Conservation (phyloP, 192 early-diverging fungal species). For the Backusella australiensis region DNA sequence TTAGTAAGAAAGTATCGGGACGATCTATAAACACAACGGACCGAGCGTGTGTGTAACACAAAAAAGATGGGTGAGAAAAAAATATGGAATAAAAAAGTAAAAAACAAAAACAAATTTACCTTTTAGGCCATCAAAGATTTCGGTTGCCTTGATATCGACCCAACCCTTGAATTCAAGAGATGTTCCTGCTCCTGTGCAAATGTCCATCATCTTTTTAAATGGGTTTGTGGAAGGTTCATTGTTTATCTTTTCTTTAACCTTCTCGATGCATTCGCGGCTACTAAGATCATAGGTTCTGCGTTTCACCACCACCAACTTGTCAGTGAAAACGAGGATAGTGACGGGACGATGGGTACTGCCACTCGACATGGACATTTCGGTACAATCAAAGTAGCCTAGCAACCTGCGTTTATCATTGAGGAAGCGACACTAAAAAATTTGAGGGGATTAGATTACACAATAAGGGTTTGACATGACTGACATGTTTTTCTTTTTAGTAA, state of each 20-base stretch:
- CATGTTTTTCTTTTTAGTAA: constrained; percentile 13
- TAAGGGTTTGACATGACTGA: neutral
- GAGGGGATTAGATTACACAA: neutral
- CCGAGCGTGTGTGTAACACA: neutral
- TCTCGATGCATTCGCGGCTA: neutral
- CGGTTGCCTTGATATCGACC: constrained; percentile 9
- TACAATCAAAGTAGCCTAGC: constrained; percentile 21
- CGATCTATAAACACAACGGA: constrained; percentile 5
- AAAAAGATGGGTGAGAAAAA: neutral
- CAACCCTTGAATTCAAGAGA: constrained; percentile 10
- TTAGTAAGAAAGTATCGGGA: constrained; percentile 11
- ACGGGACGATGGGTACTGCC: constrained; percentile 17
- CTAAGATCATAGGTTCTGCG: constrained; percentile 7
- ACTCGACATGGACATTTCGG: constrained; percentile 16
- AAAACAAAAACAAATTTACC: constrained; percentile 9
- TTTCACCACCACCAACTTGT: constrained; percentile 24
- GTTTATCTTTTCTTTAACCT: neutral
- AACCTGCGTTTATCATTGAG: constrained; percentile 23
- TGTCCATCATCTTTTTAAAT: neutral
- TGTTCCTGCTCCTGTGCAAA: neutral
- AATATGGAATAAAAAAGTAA: neutral
- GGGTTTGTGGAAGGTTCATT: neutral
- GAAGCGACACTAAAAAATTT: neutral
- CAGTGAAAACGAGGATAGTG: constrained; percentile 27
- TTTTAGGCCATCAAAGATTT: constrained; percentile 13